Evolutionary conservation across 2,329 filamentous ascomycete species (phyloP).

Genomic region (Rhinocladiella mackenziei): DNA sequence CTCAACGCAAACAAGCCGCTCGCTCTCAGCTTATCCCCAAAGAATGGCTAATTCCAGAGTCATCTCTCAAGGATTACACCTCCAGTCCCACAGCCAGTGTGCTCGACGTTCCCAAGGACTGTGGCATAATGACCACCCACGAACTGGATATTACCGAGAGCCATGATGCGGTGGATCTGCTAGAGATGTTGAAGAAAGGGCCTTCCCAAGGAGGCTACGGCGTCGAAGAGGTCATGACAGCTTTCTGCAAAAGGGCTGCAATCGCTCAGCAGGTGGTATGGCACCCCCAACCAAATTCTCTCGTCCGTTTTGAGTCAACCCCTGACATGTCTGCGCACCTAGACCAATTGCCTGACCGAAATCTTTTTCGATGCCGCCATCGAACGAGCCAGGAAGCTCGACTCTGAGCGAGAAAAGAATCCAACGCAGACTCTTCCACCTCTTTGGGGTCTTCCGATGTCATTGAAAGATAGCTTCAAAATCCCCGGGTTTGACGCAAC

Average conservation of each 20-base stretch:
- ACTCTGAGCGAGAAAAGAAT: conserved; percentile 61
- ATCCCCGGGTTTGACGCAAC: conserved; percentile 32
- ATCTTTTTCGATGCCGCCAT: conserved; percentile 22
- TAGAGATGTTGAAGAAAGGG: conserved; percentile 8
- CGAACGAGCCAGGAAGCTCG: conserved; percentile 56
- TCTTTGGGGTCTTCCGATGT: conserved; percentile 16
- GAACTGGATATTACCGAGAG: conserved; percentile 48
- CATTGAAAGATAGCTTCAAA: conserved; percentile 28
- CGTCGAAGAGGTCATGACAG: conserved; percentile 35
- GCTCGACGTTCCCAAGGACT: conserved; percentile 36
- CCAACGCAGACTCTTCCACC: conserved; percentile 47
- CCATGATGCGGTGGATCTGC: conserved; percentile 42
- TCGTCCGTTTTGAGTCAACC: too few species aligned
- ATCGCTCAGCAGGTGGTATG: conserved; percentile 29
- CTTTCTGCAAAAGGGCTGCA: conserved; percentile 43
- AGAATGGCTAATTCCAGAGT: conserved; percentile 36
- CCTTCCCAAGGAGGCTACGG: conserved; percentile 2
- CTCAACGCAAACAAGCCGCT: conserved; percentile 38
- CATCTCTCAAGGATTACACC: conserved; percentile 16
- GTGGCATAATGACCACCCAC: conserved; percentile 41
- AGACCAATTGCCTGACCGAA: conserved; percentile 37
- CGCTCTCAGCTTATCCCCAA: conserved; percentile 37
- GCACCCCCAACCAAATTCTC: too few species aligned
- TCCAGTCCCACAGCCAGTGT: conserved; percentile 30
- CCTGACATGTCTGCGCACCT: neutral